Evolutionary conservation across 495 filamentous ascomycete genomes (phyloP), one percentile per base, ranked within the genome.

Genomic region (Staphylotrichum tortipilum): DNA sequence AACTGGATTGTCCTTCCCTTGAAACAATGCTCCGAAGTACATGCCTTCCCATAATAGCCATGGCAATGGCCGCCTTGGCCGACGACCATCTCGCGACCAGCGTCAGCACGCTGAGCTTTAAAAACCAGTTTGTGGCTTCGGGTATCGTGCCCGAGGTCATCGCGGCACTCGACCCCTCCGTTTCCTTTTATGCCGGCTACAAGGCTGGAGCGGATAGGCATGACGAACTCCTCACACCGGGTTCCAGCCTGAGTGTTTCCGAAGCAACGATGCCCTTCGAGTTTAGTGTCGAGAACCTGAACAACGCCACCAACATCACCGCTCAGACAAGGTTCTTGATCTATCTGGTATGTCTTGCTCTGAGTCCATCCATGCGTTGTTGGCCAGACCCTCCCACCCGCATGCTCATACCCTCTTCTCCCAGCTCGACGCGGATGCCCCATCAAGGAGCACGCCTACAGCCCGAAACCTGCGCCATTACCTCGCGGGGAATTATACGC

Each of bases 141-240:
- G 53, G 53, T 39, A 62, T 62, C 41, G 59, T 62, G 3, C 59
- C 59, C 41, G 53, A 59, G 28, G 51, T 62, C 21, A 57, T 62
- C 45, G 50, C 56, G 2, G 56, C 56, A 10, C 48, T 62, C 2
- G 59, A 62, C 45, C 59, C 59, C 1, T 49, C 56, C n/a, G 56
- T 59, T 0, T 59, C 56, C 9, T 62, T 62, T 33, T 62, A 62
- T 41, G 53, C 42, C 17, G 49, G 43, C 30, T 62, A 59, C 53
- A 44, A 31, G 8, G 47, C 48, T 19, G 37, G 45, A 17, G 37
- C 42, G 15, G 53, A 56, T 44, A 49, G 50, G 7, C 51, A 57
- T 39, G 46, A 22, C 26, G 51, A 53, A 29, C 54, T 62, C 4
- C 28, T 62, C 1, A 24, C 54, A 0, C 59, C 59, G 1, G 59